Conservation (phyloP, 208 protist species). For the Jaenimonas drosophilae region DNA sequence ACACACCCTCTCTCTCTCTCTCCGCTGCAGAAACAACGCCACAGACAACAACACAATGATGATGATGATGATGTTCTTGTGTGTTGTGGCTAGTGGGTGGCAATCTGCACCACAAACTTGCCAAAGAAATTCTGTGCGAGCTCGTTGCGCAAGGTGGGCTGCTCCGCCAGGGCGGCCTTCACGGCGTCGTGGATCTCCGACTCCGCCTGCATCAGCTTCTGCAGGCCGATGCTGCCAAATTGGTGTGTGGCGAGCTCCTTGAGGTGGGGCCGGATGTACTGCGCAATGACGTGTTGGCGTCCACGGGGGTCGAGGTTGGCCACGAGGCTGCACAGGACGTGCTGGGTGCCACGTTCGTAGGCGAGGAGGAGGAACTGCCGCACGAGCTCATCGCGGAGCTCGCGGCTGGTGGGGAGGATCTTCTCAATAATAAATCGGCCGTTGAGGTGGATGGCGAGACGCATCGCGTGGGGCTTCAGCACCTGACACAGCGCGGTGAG, state of each 20-base stretch:
- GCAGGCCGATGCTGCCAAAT: constrained; percentile 62
- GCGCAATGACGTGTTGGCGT: constrained; percentile 38
- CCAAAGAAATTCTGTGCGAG: constrained; percentile 77
- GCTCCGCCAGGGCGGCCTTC: constrained; percentile 19
- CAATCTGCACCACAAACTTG: constrained; percentile 82
- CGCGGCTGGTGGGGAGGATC: constrained; percentile 55
- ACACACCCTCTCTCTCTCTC: too few relatives aligned
- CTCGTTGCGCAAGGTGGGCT: constrained; percentile 39
- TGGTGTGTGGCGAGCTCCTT: constrained; percentile 39
- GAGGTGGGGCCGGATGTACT: constrained; percentile 37
- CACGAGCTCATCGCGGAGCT: constrained; percentile 67
- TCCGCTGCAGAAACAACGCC: too few relatives aligned
- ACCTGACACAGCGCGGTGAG: constrained; percentile 59
- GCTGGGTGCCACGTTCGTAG: constrained; percentile 67
- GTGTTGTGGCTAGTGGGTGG: constrained; percentile 3
- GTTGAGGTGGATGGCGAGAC: constrained; percentile 66
- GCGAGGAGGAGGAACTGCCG: constrained; percentile 55
- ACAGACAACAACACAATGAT: constrained; percentile 5
- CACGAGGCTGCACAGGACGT: constrained; percentile 63
- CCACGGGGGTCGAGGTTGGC: constrained; percentile 56
- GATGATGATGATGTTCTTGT: neutral
- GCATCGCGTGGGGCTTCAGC: constrained; percentile 39
- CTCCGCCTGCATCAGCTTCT: constrained; percentile 76
- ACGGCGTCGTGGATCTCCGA: constrained; percentile 31
- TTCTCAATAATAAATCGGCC: constrained; percentile 84